Base-by-base conservation (phyloP, 176 grass and related monocot species). In the Phoenix roebelenii region DNA sequence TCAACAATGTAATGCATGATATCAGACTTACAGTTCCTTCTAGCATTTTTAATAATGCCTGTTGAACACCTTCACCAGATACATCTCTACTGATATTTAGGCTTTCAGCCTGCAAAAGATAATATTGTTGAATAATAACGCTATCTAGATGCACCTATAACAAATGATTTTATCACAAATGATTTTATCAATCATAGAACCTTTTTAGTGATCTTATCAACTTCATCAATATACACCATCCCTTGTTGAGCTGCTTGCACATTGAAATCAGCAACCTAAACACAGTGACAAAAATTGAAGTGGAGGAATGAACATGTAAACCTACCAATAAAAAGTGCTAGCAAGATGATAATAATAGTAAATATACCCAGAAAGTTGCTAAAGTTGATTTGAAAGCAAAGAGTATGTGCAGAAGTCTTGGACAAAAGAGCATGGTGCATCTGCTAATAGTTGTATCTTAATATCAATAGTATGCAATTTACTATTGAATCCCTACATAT, bases 201-300 rank as follows among this genome's bases (percentile, higher is more conserved):
- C 87, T 88, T 97, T 70, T 97, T 97, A 72, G 93, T 83, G 79
- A 97, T 97, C 61, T 97, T 97, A 85, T 97, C 93, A 79, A 97
- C 75, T 92, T 97, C 93, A 61, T 97, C 93, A 80, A 97, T 97
- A 68, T 97, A 97, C 57, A 97, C 87, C 65, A 97, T 97, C 66
- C 93, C 93, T 78, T 90, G 87, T 68, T 97, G 93, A 64, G 87
- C 87, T 63, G 93, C 93, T 88, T 92, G 78, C 77, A 97, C 79
- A 61, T 98, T 85, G 66, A 87, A 91, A 72, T 98, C 84, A 57
- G 93, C 84, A 75, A 70, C 93, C 93, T 98, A 60, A 67, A 65
- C 48, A 88, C 49, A 70, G 22, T 20, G 20, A 68, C 15, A 32
- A 22, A 22, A 23, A 44, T 6, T 15, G 32, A 22, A 15, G 49